Base-by-base conservation (phyloP, 208 protist species). In the Leishmania aethiopica region DNA sequence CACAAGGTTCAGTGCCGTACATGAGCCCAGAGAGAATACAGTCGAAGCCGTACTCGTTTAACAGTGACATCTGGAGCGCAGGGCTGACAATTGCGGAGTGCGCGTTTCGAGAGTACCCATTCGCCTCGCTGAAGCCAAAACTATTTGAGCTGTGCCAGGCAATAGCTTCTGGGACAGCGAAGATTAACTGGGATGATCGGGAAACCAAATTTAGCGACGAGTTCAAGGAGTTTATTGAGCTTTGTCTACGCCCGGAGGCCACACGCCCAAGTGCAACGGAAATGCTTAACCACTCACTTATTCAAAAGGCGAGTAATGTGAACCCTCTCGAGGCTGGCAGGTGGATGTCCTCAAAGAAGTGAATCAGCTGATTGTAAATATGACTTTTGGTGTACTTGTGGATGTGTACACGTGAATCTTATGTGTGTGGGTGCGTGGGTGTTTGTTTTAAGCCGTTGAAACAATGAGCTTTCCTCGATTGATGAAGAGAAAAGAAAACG, bases 21-120 rank as follows among this genome's bases (percentile, higher is more conserved):
- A 98, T 98, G 97, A 97, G 94, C 75, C 97, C 97, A 15, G 97
- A 99, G 80, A 62, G 97, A 72, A 96, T 99, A 80, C 82, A 93
- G 64, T 95, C 92, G 28, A 77, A 96, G 69, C 88, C 90, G 17
- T 99, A 99, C 77, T 98, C 95, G 5, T 98, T 94, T 72, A 91
- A 89, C 49, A 94, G 92, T 75, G 97, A 99, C 76, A 94, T 99
- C 73, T 99, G 96, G 96, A 97, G 94, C 83, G 92, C 95, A 4
- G 97, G 97, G 10, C 71, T 99, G 66, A 94, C 93, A 3, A 90
- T 99, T 78, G 91, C 95, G 1, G 95, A 99, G 80, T 96, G 90
- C 45, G 92, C 92, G 25, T 88, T 97, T 7, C 94, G 95, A 25
- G 78, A 89, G 62, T 98, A 98, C 81, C 96, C 97, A 0, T 98